Percentiles rank a stretch among this genome's conserved stretches.
Evolutionary conservation across 1,284 basidiomycete species (phyloP).

Genomic region (Fomitopsis pinicola): DNA sequence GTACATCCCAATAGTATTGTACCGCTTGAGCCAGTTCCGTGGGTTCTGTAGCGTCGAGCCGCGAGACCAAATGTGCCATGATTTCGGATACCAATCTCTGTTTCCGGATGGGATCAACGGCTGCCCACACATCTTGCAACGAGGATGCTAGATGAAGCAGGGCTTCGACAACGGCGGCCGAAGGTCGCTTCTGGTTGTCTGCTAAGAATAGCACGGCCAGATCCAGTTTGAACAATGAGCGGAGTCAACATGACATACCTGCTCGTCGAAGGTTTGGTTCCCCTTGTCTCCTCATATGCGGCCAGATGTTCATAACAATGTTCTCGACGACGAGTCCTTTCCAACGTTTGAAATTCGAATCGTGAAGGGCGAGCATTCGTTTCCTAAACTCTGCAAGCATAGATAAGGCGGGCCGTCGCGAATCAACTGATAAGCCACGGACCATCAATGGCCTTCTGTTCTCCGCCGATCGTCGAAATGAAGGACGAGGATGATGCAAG

Average conservation of each 20-base stretch:
- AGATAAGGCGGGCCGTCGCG: background rate
- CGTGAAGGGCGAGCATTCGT: slow-evolving; percentile 34
- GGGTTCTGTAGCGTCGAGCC: slow-evolving; percentile 24
- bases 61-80: slow-evolving; percentile 38
- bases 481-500: slow-evolving; percentile 40
- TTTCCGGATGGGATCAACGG: slow-evolving; percentile 32
- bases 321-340: slow-evolving; percentile 34
- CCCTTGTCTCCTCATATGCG: background rate
- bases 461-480: slow-evolving; percentile 39
- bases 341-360: slow-evolving; percentile 47
- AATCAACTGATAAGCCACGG: slow-evolving; percentile 7
- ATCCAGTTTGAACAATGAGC: too few species aligned
- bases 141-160: slow-evolving; percentile 50
- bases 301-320: slow-evolving; percentile 13
- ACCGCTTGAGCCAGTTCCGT: slow-evolving; percentile 4
- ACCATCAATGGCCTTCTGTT: slow-evolving; percentile 35
- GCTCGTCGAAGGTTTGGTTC: background rate
- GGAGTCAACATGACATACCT: slow-evolving; percentile 1
- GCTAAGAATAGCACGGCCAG: too few species aligned
- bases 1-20: slow-evolving; percentile 38
- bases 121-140: slow-evolving; percentile 48
- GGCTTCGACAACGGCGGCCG: slow-evolving; percentile 48
- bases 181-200: slow-evolving; percentile 38
- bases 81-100: slow-evolving; percentile 32
- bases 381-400: slow-evolving; percentile 39